Base-by-base conservation (phyloP, 768 basidiomycete species). In the Leccinellum luteum region DNA sequence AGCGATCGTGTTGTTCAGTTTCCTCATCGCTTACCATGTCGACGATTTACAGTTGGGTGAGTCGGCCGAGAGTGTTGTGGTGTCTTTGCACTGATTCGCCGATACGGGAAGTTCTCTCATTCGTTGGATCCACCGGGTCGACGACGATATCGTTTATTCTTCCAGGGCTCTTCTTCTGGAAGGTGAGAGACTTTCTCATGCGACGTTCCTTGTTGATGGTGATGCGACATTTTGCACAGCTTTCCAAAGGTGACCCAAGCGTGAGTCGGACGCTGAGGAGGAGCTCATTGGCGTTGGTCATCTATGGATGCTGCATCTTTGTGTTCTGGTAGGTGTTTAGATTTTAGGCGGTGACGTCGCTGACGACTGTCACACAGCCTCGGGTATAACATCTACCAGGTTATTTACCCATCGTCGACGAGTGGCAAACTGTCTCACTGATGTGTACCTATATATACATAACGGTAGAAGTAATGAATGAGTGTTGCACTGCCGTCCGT, bases 141-240 rank as follows among this genome's bases (percentile, higher is more conserved):
- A 97, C 95, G 25, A 96, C 94, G 19, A 93, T 98, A 57, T 94
- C 92, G 1, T 98, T 98, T 75, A 97, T 98, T 66, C 81, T 97
- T 34, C 95, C 94, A 0, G 94, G 93, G 2, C 74, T 94, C 51
- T 90, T 97, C 69, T 97, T 91, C 76, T 98, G 92, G 88, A 88
- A 92, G 87, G 90, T 89, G 63, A 63, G 75, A 62, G 74, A 44
- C 30, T 28, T 59, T 60, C 51, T 30, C 55, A 59, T 60, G 54
- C 50, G 49, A 52, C 14, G 27, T 51, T 47, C 52, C 55, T 48
- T 56, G 17, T 27, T 10, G 51, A 25, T 10, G 3, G 3, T 47
- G 38, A 55, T 14, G 64, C 59, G 56, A 67, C 15, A 15, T 13
- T 52, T 38, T 54, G 49, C 55, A 51, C 65, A 91, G 85, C 78